Evolutionary conservation across 176 grass and related monocot genomes (phyloP), one percentile per base, ranked within the genome.

Genomic region (Pontederia crassipes): DNA sequence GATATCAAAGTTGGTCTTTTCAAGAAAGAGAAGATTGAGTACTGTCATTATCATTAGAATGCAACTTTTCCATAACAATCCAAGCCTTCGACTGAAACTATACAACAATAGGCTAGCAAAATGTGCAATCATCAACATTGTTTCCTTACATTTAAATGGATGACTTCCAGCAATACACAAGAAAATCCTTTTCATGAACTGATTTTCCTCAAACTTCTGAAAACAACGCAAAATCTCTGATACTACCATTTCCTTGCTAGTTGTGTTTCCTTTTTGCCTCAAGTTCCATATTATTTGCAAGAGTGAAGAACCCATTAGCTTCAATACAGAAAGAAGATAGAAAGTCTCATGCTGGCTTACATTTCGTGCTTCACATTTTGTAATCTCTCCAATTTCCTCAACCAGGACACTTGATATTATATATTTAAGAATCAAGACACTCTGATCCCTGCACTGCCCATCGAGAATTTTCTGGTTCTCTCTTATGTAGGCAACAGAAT

Each of bases 31-130:
- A 74, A 89, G 72, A 77, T 79, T 85, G 58, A 75, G 64, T 54
- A 74, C 16, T n/a, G 55, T 71, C 52, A 82, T 85, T 59, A 90
- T 82, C 79, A 90, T 79, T 46, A 82, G 45, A 82, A 82, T 79
- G 57, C 86, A 85, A 13, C 75, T 56, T 40, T 71, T 85, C 79
- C 64, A 85, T 12, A 89, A 16, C 67, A 85, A 77, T 20, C 52
- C 72, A 82, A 85, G 48, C 26, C 63, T 77, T 49, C 55, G 67
- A n/a, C 68, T 66, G n/a, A 79, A 66, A 85, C 79, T 82, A 53
- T 12, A 77, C 40, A 58, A 3, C 28, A 56, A 63, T 10, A 89
- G 46, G 40, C 47, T 89, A 59, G 76, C 76, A 79, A 85, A 82
- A 82, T 85, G 86, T 54, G 57, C 40, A 46, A 90, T 45, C 79